phyloP scores from a whole-genome alignment of 495 filamentous ascomycete genomes.

The Bathelium albidoporum region DNA sequence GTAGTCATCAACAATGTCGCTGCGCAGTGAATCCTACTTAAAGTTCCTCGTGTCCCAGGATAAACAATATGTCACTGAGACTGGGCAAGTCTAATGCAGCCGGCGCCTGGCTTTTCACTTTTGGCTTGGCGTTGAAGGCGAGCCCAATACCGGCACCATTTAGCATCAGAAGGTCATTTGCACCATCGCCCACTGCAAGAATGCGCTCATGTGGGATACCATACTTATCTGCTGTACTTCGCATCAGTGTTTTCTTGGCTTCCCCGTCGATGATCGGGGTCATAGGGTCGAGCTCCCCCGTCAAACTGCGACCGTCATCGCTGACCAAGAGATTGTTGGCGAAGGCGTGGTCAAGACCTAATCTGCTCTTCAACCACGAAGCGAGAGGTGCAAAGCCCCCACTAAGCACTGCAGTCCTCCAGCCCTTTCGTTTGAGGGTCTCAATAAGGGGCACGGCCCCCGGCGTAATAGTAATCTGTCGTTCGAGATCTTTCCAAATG shows the following conservation, averaged over 20 bases:
- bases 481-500: conserved; percentile 71
- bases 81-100: conserved; percentile 71
- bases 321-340: conserved; percentile 77
- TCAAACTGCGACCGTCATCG: conserved; percentile 54
- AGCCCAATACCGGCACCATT: conserved; percentile 76
- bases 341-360: conserved; percentile 76
- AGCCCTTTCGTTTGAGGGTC: conserved; percentile 63
- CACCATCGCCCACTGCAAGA: conserved; percentile 83
- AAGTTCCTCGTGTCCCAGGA: conserved; percentile 47
- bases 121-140: conserved; percentile 87
- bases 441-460: conserved; percentile 66
- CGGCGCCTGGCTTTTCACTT: conserved; percentile 76
- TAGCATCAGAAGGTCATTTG: conserved; percentile 94
- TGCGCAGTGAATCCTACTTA: too few relatives aligned
- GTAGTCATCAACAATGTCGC: too few relatives aligned
- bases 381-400: conserved; percentile 88
- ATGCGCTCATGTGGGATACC: conserved; percentile 63
- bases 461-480: conserved; percentile 64
- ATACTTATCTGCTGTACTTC: conserved; percentile 66
- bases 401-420: conserved; percentile 78
- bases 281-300: conserved; percentile 58
- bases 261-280: conserved; percentile 73
- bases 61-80: conserved; percentile 69
- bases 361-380: conserved; percentile 64
- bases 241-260: conserved; percentile 65